Base-by-base conservation (phyloP, 2,329 filamentous ascomycete species). In the Aspergillus puulaauensis region DNA sequence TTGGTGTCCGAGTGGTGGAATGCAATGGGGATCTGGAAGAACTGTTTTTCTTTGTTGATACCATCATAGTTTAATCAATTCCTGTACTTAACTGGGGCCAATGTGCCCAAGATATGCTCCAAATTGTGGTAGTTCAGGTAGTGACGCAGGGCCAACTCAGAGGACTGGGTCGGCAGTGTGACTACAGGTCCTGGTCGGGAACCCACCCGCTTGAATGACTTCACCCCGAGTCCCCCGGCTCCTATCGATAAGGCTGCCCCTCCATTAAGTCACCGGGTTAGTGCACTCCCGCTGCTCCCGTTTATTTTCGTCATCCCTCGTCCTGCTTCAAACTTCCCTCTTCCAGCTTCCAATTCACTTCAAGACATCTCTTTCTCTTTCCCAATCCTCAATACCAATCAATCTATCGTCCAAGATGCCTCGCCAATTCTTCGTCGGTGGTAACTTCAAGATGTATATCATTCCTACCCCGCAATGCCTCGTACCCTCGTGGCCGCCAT, bases 381-480 rank as follows among this genome's bases (percentile, higher is more conserved):
- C 52, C 50, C 46, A 15, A 61, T 54, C 57, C 37, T 50, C 49
- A 14, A 50, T 39, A 56, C 59, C 56, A 43, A 35, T 33, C 37
- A 37, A 60, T 50, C 51, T 50, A 37, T 59, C 53, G 64, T 75
- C 80, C 85, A 91, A 73, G 72, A 96, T 96, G 92, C 85, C 88
- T 85, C 92, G 92, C 83, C 90, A 92, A 83, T 96, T 96, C 85
- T 96, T 96, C 79, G 90, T 96, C 78, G 93, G 93, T 79, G 93
- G 93, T 76, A 99, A 99, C 89, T 98, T 98, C 84, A 98, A 99
- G 86, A 98, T 98, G 93, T 96, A 82, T 75, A 84, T 58, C 33
- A 8, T 37, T 61, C 60, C 54, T 68, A 60, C 65, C 64, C 64
- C 68, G 59, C 68, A 56, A 61, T 63, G 59, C 62, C 66, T 62